Evolutionary conservation across 2,329 filamentous ascomycete species (phyloP).

Genomic region (Coniochaeta hoffmannii): DNA sequence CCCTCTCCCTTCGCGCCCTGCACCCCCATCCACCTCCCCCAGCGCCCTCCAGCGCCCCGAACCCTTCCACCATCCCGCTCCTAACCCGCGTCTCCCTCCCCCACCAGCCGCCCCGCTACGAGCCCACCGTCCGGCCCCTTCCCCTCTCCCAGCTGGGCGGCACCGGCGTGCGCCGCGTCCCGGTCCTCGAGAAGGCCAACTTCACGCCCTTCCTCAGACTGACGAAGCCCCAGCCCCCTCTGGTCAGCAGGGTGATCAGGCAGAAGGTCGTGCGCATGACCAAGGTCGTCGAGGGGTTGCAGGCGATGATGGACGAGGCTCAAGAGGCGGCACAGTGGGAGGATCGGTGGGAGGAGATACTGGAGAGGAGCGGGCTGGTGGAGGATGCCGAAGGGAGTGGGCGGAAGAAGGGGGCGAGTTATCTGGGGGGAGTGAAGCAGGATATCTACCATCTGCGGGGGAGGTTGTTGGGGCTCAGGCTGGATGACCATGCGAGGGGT

Average conservation of each 20-base stretch:
- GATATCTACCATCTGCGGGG: slow-evolving; percentile 16
- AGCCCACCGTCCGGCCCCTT: slow-evolving; percentile 35
- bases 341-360: slow-evolving; percentile 39
- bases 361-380: slow-evolving; percentile 1
- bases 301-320: slow-evolving; percentile 32
- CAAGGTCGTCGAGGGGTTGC: slow-evolving; percentile 28
- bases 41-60: slow-evolving; percentile 12
- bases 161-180: slow-evolving; percentile 43
- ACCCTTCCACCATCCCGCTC: slow-evolving; percentile 18
- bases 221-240: slow-evolving; percentile 54
- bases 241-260: slow-evolving; percentile 50
- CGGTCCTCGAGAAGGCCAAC: slow-evolving; percentile 44
- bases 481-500: slow-evolving; percentile 33
- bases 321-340: slow-evolving; percentile 25
- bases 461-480: slow-evolving; percentile 22
- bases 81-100: slow-evolving; percentile 20
- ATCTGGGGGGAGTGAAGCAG: neutral
- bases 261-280: slow-evolving; percentile 38
- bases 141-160: slow-evolving; percentile 42
- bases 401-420: slow-evolving; percentile 17
- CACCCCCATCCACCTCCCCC: slow-evolving; percentile 9
- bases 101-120: slow-evolving; percentile 36
- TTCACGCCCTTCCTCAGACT: slow-evolving; percentile 59
- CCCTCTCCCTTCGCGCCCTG: slow-evolving; percentile 9
- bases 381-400: neutral